Conservation (phyloP, 2,329 filamentous ascomycete genomes). For the Apiospora malaysiana region DNA sequence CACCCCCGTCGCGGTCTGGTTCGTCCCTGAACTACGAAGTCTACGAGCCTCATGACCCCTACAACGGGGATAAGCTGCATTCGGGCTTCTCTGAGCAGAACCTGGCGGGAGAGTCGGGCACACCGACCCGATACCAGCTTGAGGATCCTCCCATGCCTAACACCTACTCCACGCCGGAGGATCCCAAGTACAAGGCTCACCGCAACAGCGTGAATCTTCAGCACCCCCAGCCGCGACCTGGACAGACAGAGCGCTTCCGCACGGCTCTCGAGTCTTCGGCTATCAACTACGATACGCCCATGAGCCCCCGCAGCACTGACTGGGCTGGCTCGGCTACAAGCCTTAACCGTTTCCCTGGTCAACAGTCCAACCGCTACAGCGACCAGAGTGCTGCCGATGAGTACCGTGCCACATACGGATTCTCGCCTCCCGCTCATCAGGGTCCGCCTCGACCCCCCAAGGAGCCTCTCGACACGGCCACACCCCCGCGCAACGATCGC, state of each 20-base stretch:
- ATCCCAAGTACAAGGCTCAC: conserved; percentile 83
- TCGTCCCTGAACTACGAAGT: conserved; percentile 76
- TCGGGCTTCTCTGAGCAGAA: conserved; percentile 61
- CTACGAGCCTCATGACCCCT: conserved; percentile 60
- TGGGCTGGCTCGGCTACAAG: conserved; percentile 68
- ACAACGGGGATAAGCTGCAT: conserved; percentile 66
- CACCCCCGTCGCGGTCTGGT: conserved; percentile 73
- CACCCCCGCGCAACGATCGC: conserved; percentile 54
- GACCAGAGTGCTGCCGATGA: conserved; percentile 53
- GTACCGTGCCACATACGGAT: conserved; percentile 39
- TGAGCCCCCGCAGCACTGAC: conserved; percentile 65
- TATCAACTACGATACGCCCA: conserved; percentile 67
- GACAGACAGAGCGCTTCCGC: conserved; percentile 76
- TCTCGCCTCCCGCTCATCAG: conserved; percentile 49
- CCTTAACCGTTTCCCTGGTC: conserved; percentile 56
- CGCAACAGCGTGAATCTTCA: conserved; percentile 81
- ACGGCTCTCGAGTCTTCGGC: conserved; percentile 76
- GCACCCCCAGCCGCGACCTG: conserved; percentile 78
- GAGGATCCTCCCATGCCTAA: conserved; percentile 54
- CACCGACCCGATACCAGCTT: conserved; percentile 31
- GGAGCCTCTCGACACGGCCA: conserved; percentile 59
- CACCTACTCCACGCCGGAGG: conserved; percentile 63
- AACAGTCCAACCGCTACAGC: conserved; percentile 55
- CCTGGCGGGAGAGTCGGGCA: conserved; percentile 39
- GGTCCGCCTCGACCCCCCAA: conserved; percentile 67